Percentiles rank a stretch among this genome's conserved stretches.
These are phyloP conservation scores for Rhodotorula sp. DNA, from an alignment of 1,284 basidiomycete genomes.

Conservation along the genomic window DNA sequence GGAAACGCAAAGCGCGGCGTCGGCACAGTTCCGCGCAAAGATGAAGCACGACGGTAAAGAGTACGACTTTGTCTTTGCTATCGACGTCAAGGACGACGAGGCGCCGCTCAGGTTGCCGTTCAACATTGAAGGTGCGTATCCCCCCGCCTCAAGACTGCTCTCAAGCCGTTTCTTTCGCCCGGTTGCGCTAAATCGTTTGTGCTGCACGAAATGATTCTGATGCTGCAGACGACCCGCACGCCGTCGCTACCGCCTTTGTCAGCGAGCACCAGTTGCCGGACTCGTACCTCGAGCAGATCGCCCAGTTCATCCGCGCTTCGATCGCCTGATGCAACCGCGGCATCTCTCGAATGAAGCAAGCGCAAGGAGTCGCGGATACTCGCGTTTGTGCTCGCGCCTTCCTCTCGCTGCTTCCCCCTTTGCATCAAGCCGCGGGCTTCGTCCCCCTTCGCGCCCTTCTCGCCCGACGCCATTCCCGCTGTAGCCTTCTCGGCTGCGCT, in stretches of 20 bases:
- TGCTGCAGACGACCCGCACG: slow-evolving; percentile 71
- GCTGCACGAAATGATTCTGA: background rate
- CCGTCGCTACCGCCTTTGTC: slow-evolving; percentile 84
- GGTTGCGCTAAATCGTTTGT: background rate
- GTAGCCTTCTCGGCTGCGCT: background rate
- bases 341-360: too few species aligned
- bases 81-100: slow-evolving; percentile 90
- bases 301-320: slow-evolving; percentile 67
- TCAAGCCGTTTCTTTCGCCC: background rate
- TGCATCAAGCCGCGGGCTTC: background rate
- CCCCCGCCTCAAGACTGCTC: too few species aligned
- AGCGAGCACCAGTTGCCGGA: slow-evolving; percentile 76
- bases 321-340: background rate
- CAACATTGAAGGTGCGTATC: slow-evolving; percentile 56
- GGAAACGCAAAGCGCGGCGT: background rate
- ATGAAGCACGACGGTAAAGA: slow-evolving; percentile 69
- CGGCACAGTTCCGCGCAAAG: background rate
- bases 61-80: slow-evolving; percentile 97
- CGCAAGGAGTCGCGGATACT: background rate
- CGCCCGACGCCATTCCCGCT: background rate
- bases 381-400: background rate
- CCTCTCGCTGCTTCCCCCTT: background rate
- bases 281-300: slow-evolving; percentile 87
- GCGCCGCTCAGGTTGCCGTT: slow-evolving; percentile 93
- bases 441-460: background rate